These are phyloP conservation scores for Luzula sylvatica DNA, from an alignment of 176 grass and related monocot genomes.

Conservation along the genomic window DNA sequence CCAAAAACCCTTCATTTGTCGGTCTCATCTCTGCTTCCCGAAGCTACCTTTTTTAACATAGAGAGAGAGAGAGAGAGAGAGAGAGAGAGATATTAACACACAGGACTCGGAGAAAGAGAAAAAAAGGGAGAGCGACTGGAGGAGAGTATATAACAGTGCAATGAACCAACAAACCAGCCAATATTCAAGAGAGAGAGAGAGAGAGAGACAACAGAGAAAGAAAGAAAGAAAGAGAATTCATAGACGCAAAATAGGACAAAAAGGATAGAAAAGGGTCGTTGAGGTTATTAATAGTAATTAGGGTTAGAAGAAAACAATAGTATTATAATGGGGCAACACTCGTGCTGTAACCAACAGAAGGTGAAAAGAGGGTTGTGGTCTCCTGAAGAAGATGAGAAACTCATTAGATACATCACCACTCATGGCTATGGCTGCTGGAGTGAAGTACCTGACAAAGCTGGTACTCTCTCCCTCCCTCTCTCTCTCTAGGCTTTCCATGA, in stretches of 20 bases:
- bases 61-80: not conserved
- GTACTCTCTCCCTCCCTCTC: conserved; percentile 24
- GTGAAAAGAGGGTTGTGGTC: conserved; percentile 98
- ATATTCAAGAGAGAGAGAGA: conserved; percentile 36
- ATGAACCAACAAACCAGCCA: conserved; percentile 7
- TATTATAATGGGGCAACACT: conserved; percentile 94
- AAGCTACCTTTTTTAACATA: not conserved
- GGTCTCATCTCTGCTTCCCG: not conserved
- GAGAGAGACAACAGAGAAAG: conserved; percentile 29
- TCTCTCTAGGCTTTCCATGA: not conserved
- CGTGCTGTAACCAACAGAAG: conserved; percentile 99
- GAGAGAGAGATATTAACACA: no score
- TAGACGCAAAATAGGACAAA: not conserved
- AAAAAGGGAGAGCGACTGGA: not conserved
- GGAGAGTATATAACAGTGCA: conserved; percentile 7
- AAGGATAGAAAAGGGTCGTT: not conserved
- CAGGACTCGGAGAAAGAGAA: not conserved
- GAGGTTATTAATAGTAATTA: no score
- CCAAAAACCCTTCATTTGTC: conserved; percentile 33
- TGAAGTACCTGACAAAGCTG: conserved; percentile 96
- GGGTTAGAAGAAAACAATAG: not conserved
- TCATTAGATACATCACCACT: conserved; percentile 94
- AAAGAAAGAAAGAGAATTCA: not conserved
- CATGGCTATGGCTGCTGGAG: conserved; percentile 99
- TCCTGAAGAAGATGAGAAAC: conserved; percentile 97